Percentiles rank a stretch among this genome's conserved stretches.
Evolutionary conservation across 768 basidiomycete species (phyloP).

Genomic region (Boletus pseudo-olivaceus): DNA sequence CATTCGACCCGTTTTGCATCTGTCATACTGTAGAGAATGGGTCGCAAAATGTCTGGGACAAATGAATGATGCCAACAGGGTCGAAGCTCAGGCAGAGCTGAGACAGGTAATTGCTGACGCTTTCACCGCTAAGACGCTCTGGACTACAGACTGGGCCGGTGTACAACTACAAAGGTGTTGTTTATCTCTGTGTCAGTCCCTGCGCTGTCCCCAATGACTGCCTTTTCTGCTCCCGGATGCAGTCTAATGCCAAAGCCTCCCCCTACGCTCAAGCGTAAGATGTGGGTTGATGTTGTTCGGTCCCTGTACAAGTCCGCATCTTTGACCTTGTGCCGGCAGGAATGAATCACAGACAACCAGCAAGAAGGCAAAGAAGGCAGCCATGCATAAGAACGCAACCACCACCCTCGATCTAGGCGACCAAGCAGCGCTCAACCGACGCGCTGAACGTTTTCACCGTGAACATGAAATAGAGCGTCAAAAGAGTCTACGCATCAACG

Average conservation of each 20-base stretch:
- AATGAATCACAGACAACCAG: slow-evolving; percentile 43
- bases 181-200: not conserved
- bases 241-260: slow-evolving; percentile 62
- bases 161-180: slow-evolving; percentile 81
- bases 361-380: slow-evolving; percentile 59
- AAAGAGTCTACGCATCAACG: slow-evolving; percentile 38
- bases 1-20: slow-evolving; percentile 8
- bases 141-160: slow-evolving; percentile 92
- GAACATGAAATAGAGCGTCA: slow-evolving; percentile 86
- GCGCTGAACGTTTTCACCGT: slow-evolving; percentile 87
- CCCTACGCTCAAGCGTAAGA: slow-evolving; percentile 65
- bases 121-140: slow-evolving; percentile 77
- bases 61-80: slow-evolving; percentile 84
- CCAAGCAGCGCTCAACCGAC: slow-evolving; percentile 63
- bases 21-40: slow-evolving; percentile 68
- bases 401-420: slow-evolving; percentile 55
- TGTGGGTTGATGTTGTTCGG: slow-evolving; percentile 38
- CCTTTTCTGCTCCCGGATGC: slow-evolving; percentile 4
- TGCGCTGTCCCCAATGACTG: slow-evolving; percentile 21
- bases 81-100: slow-evolving; percentile 88
- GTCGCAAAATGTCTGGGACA: slow-evolving; percentile 90
- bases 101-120: slow-evolving; percentile 96
- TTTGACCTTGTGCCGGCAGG: slow-evolving; percentile 26
- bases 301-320: not conserved
- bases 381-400: slow-evolving; percentile 39